phyloP scores from a whole-genome alignment of 2,329 filamentous ascomycete genomes.

The Polychaeton citri region DNA sequence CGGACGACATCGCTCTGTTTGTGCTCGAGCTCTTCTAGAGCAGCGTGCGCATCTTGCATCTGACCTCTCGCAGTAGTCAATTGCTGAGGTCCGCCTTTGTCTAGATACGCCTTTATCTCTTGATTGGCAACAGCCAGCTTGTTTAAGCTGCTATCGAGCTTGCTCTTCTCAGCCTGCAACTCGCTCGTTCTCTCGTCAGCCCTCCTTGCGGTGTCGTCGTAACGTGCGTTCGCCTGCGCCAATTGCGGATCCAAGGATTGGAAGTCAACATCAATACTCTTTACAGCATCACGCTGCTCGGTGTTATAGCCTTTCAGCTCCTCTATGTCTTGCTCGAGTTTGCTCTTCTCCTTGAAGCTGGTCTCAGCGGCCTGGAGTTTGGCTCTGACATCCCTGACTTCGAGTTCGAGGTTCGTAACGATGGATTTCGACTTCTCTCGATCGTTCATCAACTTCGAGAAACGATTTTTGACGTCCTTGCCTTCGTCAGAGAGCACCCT shows the following conservation, averaged over 20 bases:
- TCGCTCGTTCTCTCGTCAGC: slow-evolving; percentile 61
- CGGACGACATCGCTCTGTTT: slow-evolving; percentile 55
- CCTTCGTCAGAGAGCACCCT: slow-evolving; percentile 53
- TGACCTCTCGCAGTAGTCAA: slow-evolving; percentile 57
- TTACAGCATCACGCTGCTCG: slow-evolving; percentile 57
- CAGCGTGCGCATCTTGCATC: slow-evolving; percentile 28
- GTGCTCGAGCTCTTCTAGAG: slow-evolving; percentile 44
- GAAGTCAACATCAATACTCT: slow-evolving; percentile 57
- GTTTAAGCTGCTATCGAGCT: slow-evolving; percentile 59
- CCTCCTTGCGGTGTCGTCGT: slow-evolving; percentile 62
- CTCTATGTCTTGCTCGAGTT: slow-evolving; percentile 57
- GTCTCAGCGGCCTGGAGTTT: slow-evolving; percentile 58
- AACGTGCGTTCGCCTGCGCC: slow-evolving; percentile 57
- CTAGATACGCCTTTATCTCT: slow-evolving; percentile 68
- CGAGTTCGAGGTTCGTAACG: slow-evolving; percentile 55
- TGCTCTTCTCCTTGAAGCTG: slow-evolving; percentile 69
- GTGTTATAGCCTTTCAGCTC: slow-evolving; percentile 54
- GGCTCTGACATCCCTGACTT: slow-evolving; percentile 60
- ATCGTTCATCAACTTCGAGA: slow-evolving; percentile 54
- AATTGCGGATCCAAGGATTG: slow-evolving; percentile 64
- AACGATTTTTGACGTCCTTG: slow-evolving; percentile 47
- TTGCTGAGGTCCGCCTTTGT: slow-evolving; percentile 59
- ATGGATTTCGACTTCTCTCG: slow-evolving; percentile 57
- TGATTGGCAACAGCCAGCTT: slow-evolving; percentile 62
- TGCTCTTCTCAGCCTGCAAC: slow-evolving; percentile 56